Base-by-base conservation (phyloP, 768 basidiomycete species). In the Coprinellus aureogranulatus region DNA sequence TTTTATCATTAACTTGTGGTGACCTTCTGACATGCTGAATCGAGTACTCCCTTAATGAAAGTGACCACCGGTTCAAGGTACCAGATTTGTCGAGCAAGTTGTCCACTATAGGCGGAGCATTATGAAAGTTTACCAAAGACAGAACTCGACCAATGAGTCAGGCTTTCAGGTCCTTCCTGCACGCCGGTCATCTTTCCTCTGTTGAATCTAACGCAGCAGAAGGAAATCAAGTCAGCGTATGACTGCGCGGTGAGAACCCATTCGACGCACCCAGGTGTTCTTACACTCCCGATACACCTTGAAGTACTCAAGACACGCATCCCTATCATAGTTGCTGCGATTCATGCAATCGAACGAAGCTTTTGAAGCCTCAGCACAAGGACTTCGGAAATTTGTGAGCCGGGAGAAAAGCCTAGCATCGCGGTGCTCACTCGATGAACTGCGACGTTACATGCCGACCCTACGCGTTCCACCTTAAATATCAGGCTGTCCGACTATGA, bases 231-330 rank as follows among this genome's bases (percentile, higher is more conserved):
- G n/a, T n/a, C n/a, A n/a, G n/a, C n/a, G n/a, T n/a, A n/a, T n/a
- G n/a, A n/a, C n/a, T n/a, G n/a, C n/a, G n/a, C n/a, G n/a, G n/a
- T n/a, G n/a, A n/a, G n/a, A n/a, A n/a, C n/a, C n/a, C 11, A 2
- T 45, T 45, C 44, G 9, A 63, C 86, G 62, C 61, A 90, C 89
- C 90, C 89, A 92, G 59, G 83, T 72, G 59, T 82, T 85, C 70
- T 92, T 92, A 72, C 90, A 92, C 55, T 92, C 89, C 59, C 85
- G 76, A 68, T 92, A 92, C 6, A 87, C 90, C 66, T 87, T 85
- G 70, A 92, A 92, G 69, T 88, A 91, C 53, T 87, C 88, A 61
- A 85, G 72, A 64, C 90, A 92, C 54, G 83, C 81, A 63, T 86
- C 86, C 6, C 87, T 78, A 68, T 90, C 81, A 61, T 87, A 87